Conservation (phyloP, 164 flowering plant species). For the grape (Vitis vinifera) region ASM3070453v1 NC_081808.1:3907001-3907500, state of each 20-base stretch:
- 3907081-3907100: background rate
- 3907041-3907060: too few species aligned
- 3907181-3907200: too few species aligned
- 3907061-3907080: background rate
- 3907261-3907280: constrained; percentile 89
- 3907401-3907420: constrained; percentile 95
- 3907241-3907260: constrained; percentile 84
- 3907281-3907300: constrained; percentile 91
- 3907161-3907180: too few species aligned
- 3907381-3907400: constrained; percentile 95
- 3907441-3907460: constrained; percentile 85
- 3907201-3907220: background rate
- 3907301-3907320: constrained; percentile 38
- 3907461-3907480: background rate
- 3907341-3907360: constrained; percentile 63
- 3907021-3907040: background rate
- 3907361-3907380: constrained; percentile 80
- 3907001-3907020: background rate
- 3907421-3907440: constrained; percentile 93
- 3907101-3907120: background rate
- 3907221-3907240: constrained; percentile 75
- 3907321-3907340: constrained; percentile 44
- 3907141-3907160: background rate
- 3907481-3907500: background rate
- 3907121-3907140: background rate